Percentiles rank a stretch among this genome's conserved stretches.
Evolutionary conservation across 345 rosid genomes (phyloP).

Genomic region (Cardamine resedifolia): DNA sequence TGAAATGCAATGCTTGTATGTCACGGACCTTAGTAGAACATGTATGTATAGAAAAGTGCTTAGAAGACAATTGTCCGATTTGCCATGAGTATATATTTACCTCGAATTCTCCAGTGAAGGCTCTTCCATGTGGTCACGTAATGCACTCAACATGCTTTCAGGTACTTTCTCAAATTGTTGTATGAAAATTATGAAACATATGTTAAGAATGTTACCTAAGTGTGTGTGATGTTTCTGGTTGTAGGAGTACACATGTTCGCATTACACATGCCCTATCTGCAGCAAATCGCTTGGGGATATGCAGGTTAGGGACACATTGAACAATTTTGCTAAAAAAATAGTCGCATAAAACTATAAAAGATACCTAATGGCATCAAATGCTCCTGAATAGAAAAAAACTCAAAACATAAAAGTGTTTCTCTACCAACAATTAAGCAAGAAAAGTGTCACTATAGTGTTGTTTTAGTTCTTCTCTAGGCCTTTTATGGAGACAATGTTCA

Average conservation of each 20-base stretch:
- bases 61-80: slow-evolving; percentile 84
- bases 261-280: slow-evolving; percentile 84
- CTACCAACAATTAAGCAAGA: not conserved
- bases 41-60: slow-evolving; percentile 61
- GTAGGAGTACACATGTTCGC: slow-evolving; percentile 72
- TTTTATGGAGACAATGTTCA: not conserved
- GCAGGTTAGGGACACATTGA: slow-evolving; percentile 57
- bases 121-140: slow-evolving; percentile 82
- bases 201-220: slow-evolving; percentile 3
- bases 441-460: not conserved
- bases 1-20: slow-evolving; percentile 94
- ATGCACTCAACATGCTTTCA: slow-evolving; percentile 89
- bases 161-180: slow-evolving; percentile 40
- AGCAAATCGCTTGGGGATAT: slow-evolving; percentile 93
- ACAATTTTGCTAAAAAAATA: not conserved
- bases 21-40: slow-evolving; percentile 51
- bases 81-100: slow-evolving; percentile 79
- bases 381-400: not conserved
- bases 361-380: not conserved
- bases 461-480: not conserved
- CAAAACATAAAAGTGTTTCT: not conserved
- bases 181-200: not conserved
- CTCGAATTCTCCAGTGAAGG: slow-evolving; percentile 61
- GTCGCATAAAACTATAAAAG: not conserved
- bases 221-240: slow-evolving; percentile 31